Percentiles rank a stretch among this genome's conserved stretches.
These are phyloP conservation scores for Phytophthora crassamura DNA, from an alignment of 352 stramenopile species.

Conservation along the genomic window DNA sequence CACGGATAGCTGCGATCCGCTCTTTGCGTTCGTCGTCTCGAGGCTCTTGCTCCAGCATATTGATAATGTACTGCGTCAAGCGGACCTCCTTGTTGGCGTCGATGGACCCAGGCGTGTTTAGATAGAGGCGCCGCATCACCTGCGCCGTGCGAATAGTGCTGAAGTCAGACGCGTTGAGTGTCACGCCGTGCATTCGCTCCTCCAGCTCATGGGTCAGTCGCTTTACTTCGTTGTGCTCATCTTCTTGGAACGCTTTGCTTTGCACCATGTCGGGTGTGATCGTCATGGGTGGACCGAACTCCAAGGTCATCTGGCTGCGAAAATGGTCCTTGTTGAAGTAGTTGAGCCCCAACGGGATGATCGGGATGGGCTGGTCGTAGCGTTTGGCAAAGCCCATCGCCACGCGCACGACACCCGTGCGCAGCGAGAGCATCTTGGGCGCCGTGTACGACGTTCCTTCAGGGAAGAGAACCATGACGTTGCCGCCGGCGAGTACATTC, in stretches of 20 bases:
- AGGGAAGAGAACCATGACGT: slow-evolving; percentile 83
- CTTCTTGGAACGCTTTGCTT: slow-evolving; percentile 44
- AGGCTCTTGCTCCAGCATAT: slow-evolving; percentile 64
- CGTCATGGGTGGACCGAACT: slow-evolving; percentile 70
- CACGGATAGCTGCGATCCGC: slow-evolving; percentile 40
- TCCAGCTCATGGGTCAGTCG: slow-evolving; percentile 53
- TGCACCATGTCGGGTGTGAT: slow-evolving; percentile 59
- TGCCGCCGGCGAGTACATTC: slow-evolving; percentile 57
- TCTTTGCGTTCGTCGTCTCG: slow-evolving; percentile 47
- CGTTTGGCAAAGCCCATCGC: slow-evolving; percentile 75
- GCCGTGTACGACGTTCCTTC: slow-evolving; percentile 85
- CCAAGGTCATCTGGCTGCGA: slow-evolving; percentile 71
- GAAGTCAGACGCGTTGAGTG: slow-evolving; percentile 73
- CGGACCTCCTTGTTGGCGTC: slow-evolving; percentile 76
- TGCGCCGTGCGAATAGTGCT: slow-evolving; percentile 63
- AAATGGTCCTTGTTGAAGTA: slow-evolving; percentile 90
- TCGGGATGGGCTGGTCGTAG: slow-evolving; percentile 72
- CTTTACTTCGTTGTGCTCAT: slow-evolving; percentile 59
- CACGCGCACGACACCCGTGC: slow-evolving; percentile 76
- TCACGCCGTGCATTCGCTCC: slow-evolving; percentile 48
- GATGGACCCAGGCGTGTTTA: slow-evolving; percentile 68
- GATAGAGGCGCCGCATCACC: slow-evolving; percentile 72
- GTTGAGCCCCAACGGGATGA: slow-evolving; percentile 75
- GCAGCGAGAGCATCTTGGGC: slow-evolving; percentile 79
- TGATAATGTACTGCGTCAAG: slow-evolving; percentile 81